Evolutionary conservation across 2,329 filamentous ascomycete genomes (phyloP), one percentile per base, ranked within the genome.

Genomic region (Pyrenochaeta sp.): DNA sequence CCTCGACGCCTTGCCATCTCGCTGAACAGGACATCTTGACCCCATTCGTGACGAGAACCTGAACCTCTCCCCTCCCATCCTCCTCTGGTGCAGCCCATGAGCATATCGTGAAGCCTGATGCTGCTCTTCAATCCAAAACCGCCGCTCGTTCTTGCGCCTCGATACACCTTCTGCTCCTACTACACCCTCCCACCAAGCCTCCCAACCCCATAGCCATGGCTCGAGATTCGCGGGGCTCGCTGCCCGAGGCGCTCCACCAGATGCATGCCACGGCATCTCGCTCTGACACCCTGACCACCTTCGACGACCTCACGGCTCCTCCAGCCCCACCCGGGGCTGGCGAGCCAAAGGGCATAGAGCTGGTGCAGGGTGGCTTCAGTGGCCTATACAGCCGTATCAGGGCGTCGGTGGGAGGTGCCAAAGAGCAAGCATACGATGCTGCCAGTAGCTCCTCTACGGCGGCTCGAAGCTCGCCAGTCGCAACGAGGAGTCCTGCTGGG

Each of bases 211-310:
- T 45, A 57, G 59, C 54, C 64, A 74, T 73, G 71, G 60, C 69
- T 42, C 56, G 54, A 36, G 60, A 63, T 57, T 58, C 66, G 45
- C 62, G 58, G 23, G 61, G 49, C 23, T 61, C 60, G 46, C 58
- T 66, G 53, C 59, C 54, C 23, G 60, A 66, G 14, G 53, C 71
- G 37, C 86, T 97, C 56, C 90, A 96, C 76, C 88, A 91, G 66
- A 97, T 97, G 63, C 94, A 97, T 75, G 92, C 83, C 45, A 88
- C 90, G 5, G 92, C 93, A n/a, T 96, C 90, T 69, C 90, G 91
- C 72, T 90, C 90, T 30, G 90, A 90, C 58, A 86, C 87, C 30
- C 82, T 98, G 42, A 98, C 94, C 2, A 96, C 92, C 7, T 98
- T 98, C 77, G 96, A 96, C 77, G 93, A 97, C 70, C 93, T 96